Evolutionary conservation across 805 yeast genomes (phyloP), one percentile per base, ranked within the genome.

Genomic region (Candida broadrunensis): DNA sequence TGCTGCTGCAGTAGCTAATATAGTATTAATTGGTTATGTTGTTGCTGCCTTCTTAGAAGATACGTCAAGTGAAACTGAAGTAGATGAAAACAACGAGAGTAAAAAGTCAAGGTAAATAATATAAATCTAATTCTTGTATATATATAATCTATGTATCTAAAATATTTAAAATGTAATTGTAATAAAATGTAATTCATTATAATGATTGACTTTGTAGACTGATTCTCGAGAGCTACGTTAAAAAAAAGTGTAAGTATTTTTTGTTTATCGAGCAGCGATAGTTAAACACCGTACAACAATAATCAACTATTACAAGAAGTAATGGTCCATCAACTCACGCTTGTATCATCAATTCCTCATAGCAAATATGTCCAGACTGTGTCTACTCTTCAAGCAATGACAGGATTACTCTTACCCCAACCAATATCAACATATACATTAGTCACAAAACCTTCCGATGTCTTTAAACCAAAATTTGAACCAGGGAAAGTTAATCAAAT

Each of bases 1-100:
- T n/a, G n/a, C n/a, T n/a, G 93, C 93, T 2, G 69, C 78, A 14
- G 77, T 78, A 42, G 93, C 93, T 20, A 86, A 86, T 54, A 63
- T 81, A 5, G 93, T 86, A 16, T 65, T 86, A 48, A 76, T 85
- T 38, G 86, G 85, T 1, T 86, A 83, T 54, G 80, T 86, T 25
- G 70, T 83, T 14, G 85, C 77, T 44, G 93, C 95, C 1, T 85
- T 85, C 61, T 74, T 73, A 17, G 95, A 86, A 56, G 84, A 83
- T 38, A 60, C 75, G 8, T 59, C 75, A 8, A 29, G 20, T 13
- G 48, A 63, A 3, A 51, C 59, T 3, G 60, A 60, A 33, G 55
- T 54, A 12, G 64, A 55, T 13, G 56, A 51, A 17, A 65, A 63
- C 14, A 36, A 30, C 15, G 38, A 39, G 15, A 15, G 30, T 9